A percentile compares a stretch with the other conserved stretches of the same genome.
phyloP scores from a whole-genome alignment of 768 basidiomycete genomes.

The Tricholoma furcatifolium region DNA sequence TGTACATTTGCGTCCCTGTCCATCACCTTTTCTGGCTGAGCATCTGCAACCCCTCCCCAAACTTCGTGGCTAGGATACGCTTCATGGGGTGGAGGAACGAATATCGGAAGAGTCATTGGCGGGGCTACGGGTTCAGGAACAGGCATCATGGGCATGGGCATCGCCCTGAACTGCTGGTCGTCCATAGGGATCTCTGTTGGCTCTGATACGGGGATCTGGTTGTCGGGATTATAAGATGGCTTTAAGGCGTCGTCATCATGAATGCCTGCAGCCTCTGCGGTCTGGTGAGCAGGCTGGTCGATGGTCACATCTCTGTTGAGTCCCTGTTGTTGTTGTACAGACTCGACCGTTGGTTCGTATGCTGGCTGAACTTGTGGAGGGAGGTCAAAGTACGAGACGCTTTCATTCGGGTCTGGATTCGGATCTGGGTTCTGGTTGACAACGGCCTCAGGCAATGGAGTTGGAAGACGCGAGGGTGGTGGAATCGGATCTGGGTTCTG shows the following conservation, averaged over 20 bases:
- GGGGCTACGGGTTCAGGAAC: slow-evolving; percentile 6
- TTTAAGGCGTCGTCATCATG: too few relatives aligned
- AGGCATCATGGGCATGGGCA: slow-evolving; percentile 5
- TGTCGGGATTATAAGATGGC: neutral
- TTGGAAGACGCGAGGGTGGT: slow-evolving; percentile 2
- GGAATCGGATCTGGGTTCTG: neutral
- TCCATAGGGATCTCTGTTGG: neutral
- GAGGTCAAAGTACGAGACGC: slow-evolving; percentile 13
- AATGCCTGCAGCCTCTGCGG: too few relatives aligned
- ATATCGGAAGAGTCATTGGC: neutral
- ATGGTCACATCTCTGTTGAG: slow-evolving; percentile 1
- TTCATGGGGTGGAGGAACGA: slow-evolving; percentile 12
- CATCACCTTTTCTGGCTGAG: slow-evolving; percentile 1
- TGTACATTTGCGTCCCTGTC: slow-evolving; percentile 7
- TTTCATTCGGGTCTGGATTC: neutral
- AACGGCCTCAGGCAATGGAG: neutral
- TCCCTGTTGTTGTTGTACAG: neutral
- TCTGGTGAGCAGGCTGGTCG: too few relatives aligned
- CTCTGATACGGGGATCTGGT: neutral
- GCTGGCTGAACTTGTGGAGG: slow-evolving; percentile 6
- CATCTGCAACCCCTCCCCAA: slow-evolving; percentile 14
- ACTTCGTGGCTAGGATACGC: slow-evolving; percentile 15
- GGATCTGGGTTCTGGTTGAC: neutral
- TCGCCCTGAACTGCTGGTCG: neutral
- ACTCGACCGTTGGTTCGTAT: neutral